Conservation (phyloP, 1,284 basidiomycete species). For the Cystodermella granulosa region DNA sequence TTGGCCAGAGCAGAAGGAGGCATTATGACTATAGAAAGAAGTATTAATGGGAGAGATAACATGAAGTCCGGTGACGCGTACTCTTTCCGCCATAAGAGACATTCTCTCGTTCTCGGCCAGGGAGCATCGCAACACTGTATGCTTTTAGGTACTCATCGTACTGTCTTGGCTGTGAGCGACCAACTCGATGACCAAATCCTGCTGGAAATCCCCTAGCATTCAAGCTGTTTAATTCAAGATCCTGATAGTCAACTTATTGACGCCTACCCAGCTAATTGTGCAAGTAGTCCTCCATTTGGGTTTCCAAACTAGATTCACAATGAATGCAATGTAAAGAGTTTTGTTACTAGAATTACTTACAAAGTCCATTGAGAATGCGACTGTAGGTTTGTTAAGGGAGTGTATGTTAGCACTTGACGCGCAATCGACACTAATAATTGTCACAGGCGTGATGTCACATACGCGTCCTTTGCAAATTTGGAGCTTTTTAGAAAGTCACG, state of each 20-base stretch:
- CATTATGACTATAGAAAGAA: conserved; percentile 75
- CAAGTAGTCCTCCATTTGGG: conserved; percentile 55
- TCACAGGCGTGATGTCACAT: conserved; percentile 7
- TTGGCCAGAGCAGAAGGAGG: conserved; percentile 90
- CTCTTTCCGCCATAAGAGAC: conserved; percentile 96
- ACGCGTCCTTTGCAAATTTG: no score
- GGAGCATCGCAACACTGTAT: conserved; percentile 82
- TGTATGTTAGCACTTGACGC: conserved; percentile 1
- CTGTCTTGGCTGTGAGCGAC: conserved; percentile 53
- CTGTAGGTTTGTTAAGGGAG: no score
- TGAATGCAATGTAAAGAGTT: conserved; percentile 13
- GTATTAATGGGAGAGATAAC: conserved; percentile 9
- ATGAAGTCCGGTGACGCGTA: conserved; percentile 46
- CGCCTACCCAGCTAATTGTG: conserved; percentile 56
- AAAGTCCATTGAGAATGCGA: conserved; percentile 51
- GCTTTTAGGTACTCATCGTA: conserved; percentile 83
- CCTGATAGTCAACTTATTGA: conserved; percentile 14
- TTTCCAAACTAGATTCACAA: conserved; percentile 44
- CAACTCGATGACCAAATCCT: conserved; percentile 44
- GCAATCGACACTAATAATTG: conserved; percentile 8
- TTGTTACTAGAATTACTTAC: conserved; percentile 38
- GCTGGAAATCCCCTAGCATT: conserved; percentile 50
- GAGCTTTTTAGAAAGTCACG: no score
- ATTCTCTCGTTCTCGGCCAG: conserved; percentile 76
- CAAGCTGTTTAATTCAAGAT: conserved; percentile 4